A percentile compares a stretch with the other conserved stretches of the same genome.
These are phyloP conservation scores for Sanghuangporus weigelae DNA, from an alignment of 1,284 basidiomycete species.

Conservation along the genomic window DNA sequence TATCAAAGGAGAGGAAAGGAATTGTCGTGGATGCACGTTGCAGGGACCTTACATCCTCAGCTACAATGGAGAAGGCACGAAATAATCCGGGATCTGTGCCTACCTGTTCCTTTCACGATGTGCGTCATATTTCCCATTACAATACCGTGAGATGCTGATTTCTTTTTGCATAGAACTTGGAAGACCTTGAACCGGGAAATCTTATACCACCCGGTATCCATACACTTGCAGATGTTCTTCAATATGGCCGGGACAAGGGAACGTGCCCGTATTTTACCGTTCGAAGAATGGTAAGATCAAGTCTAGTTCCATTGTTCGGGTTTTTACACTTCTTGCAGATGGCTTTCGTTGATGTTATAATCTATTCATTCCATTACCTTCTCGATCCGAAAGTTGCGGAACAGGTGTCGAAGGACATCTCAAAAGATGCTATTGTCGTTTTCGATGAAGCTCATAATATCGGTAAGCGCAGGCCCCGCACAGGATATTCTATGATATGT, in stretches of 20 bases:
- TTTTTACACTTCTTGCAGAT: constrained; percentile 48
- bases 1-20: constrained; percentile 96
- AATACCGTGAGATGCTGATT: neutral
- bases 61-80: constrained; percentile 81
- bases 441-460: constrained; percentile 99
- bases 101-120: constrained; percentile 95
- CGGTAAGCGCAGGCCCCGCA: constrained; percentile 42
- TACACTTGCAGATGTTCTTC: constrained; percentile 91
- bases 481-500: constrained; percentile 7
- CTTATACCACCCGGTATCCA: constrained; percentile 87
- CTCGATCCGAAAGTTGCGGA: constrained; percentile 99
- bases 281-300: constrained; percentile 78
- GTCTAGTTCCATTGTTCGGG: neutral
- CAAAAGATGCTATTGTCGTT: constrained; percentile 97
- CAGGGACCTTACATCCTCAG: constrained; percentile 89
- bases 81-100: constrained; percentile 89
- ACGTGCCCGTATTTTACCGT: constrained; percentile 97
- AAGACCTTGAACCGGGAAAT: constrained; percentile 78
- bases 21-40: constrained; percentile 96
- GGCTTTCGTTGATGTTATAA: constrained; percentile 93
- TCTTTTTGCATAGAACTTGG: constrained; percentile 49
- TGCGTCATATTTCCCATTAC: constrained; percentile 29
- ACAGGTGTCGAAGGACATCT: constrained; percentile 96
- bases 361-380: constrained; percentile 99
- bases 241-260: constrained; percentile 82